Conservation (phyloP, 805 yeast genomes). For the Lipomyces sp. region DNA sequence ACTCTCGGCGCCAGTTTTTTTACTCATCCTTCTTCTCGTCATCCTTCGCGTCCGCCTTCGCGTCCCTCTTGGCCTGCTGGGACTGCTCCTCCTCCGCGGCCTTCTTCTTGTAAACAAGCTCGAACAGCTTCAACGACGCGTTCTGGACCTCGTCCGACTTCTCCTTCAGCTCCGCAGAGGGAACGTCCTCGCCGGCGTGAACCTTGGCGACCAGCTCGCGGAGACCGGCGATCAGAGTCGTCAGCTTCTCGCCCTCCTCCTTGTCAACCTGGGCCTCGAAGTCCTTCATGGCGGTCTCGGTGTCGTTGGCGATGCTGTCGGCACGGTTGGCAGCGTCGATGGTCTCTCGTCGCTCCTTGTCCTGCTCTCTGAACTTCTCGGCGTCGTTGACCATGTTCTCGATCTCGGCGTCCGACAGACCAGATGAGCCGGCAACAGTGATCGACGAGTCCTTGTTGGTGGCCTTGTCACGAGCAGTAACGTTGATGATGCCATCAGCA, state of each 20-base stretch:
- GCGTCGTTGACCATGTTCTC: conserved; percentile 90
- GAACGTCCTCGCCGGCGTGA: conserved; percentile 63
- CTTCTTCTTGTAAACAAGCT: conserved; percentile 59
- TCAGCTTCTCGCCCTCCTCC: conserved; percentile 53
- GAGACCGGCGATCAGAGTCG: conserved; percentile 55
- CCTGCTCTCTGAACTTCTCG: conserved; percentile 82
- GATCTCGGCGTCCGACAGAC: conserved; percentile 83
- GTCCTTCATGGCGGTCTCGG: conserved; percentile 79
- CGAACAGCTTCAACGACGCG: conserved; percentile 77
- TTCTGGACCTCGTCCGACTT: conserved; percentile 82
- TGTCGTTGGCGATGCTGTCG: conserved; percentile 79
- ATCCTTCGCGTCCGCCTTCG: conserved; percentile 10
- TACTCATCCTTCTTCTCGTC: conserved; percentile 27
- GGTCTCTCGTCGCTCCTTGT: conserved; percentile 78
- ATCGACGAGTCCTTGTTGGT: conserved; percentile 91
- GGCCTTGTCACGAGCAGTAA: conserved; percentile 89
- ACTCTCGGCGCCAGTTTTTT: not conserved
- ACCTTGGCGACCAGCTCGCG: conserved; percentile 75
- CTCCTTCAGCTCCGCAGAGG: conserved; percentile 62
- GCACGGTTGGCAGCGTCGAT: conserved; percentile 84
- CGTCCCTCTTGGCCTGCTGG: conserved; percentile 10
- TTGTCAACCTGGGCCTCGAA: conserved; percentile 64
- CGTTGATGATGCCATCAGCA: conserved; percentile 96
- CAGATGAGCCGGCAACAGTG: conserved; percentile 95
- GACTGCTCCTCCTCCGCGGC: conserved; percentile 34